Conservation (phyloP, 179 eudicot species). For the Spergularia azorica region DNA sequence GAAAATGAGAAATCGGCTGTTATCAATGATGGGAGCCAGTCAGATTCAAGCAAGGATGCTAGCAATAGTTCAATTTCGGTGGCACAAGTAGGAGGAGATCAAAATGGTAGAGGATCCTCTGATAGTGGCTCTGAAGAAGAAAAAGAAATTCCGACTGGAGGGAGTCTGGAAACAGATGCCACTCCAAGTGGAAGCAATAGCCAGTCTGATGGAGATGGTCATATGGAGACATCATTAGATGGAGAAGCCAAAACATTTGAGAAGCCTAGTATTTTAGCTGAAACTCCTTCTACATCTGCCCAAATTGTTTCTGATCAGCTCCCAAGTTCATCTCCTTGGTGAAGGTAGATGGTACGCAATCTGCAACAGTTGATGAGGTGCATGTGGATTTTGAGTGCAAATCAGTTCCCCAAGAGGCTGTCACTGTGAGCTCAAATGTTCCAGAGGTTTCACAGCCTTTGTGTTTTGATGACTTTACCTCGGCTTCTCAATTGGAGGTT, state of each 20-base stretch:
- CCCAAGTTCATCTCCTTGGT: conserved; percentile 2
- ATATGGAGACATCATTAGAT: conserved; percentile 22
- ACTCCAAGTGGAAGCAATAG: conserved; percentile 35
- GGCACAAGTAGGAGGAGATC: conserved; percentile 30
- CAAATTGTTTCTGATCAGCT: conserved; percentile 25
- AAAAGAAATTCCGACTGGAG: conserved; percentile 33
- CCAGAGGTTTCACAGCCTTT: conserved; percentile 47
- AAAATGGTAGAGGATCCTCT: conserved; percentile 36
- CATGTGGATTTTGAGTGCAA: conserved; percentile 20
- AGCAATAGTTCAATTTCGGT: conserved; percentile 57
- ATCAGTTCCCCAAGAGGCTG: conserved; percentile 33
- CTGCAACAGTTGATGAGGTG: conserved; percentile 26
- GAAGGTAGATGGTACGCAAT: conserved; percentile 12
- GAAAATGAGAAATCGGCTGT: conserved; percentile 61
- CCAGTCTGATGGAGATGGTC: conserved; percentile 24
- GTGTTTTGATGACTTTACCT: conserved; percentile 55
- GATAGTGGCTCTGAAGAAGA: conserved; percentile 69
- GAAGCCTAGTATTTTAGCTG: conserved; percentile 21
- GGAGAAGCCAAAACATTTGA: conserved; percentile 34
- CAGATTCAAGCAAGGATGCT: conserved; percentile 63
- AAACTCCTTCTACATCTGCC: conserved; percentile 17
- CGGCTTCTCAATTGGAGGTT: conserved; percentile 84
- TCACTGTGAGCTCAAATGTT: conserved; percentile 23
- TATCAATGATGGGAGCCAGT: conserved; percentile 48
- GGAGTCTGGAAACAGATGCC: conserved; percentile 21